Evolutionary conservation across 139 green algal species (phyloP), one percentile per base, ranked within the genome.

Genomic region (Coelastrella sp.): DNA sequence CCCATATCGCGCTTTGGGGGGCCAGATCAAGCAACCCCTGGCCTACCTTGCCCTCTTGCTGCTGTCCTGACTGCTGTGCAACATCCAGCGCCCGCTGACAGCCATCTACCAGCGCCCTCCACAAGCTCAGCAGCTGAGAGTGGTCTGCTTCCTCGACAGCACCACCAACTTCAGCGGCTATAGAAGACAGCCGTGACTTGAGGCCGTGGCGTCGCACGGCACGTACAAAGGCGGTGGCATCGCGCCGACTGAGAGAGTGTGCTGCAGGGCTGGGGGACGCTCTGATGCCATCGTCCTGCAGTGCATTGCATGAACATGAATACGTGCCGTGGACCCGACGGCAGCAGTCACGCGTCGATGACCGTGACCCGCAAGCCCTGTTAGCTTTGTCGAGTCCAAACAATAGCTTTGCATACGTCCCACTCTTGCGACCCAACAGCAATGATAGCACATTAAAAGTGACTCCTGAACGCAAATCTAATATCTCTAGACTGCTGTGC

Each of bases 201-300:
- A 91, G 79, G n/a, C 91, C 92, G 15, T 91, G 93, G 21, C 90
- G 92, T 64, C 88, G 85, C 62, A 92, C 93, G 0, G 84, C 93
- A 15, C 90, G 89, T 37, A 94, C 76, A 79, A 98, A 98, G 0
- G 89, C 86, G 8, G 76, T 78, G 0, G 95, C 95, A 66, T 98
- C 95, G 2, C 83, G 80, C 21, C 88, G 83, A 57, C 82, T 88
- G 17, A 96, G 62, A 8, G 83, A 77, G 79, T 85, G 83, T 23
- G 35, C 30, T 79, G 71, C 37, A 53, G 40, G 9, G 27, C 53
- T 34, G 21, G 71, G 41, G 4, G 71, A 79, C 21, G 41, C 4
- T 11, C 21, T 50, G 41, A n/a, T 51, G 19, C 19, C 37, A 4
- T 21, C 51, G 3, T 83, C 75, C 75, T 83, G 53, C 75, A 68